Base-by-base conservation (phyloP, 169 alveolate species). In the Pseudocohnilembus persalinus region DNA sequence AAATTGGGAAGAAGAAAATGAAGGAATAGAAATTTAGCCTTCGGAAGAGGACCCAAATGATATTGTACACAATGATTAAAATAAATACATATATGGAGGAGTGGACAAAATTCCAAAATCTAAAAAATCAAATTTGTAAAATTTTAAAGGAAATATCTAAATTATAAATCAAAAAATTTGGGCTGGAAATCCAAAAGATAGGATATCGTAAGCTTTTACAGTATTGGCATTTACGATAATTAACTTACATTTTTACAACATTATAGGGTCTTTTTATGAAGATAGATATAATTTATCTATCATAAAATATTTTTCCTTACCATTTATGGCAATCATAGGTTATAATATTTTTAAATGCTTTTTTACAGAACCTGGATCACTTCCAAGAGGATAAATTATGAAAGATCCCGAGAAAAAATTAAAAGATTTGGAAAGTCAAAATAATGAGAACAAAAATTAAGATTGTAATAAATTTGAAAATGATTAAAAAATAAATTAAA, bases 341-440 rank as follows among this genome's bases (percentile, higher is more conserved):
- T 79, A 79, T 20, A 79, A 72, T 20, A 29, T 32, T 30, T 6
- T 49, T 29, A 79, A 30, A 79, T 35, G 77, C 32, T 29, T 79
- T 25, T 29, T 73, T 20, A 79, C 84, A 4, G 84, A 79, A 63
- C 84, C 84, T 29, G 84, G 84, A 28, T 68, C 20, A 0, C 15
- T 79, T n/a, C 84, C 84, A 28, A 79, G 28, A 63, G 84, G 84
- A 26, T 49, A 79, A 49, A 29, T 79, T 15, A 76, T 31, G 33
- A 16, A 33, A 34, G 82, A 77, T 77, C 82, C 82, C 6, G 28
- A 49, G 35, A 63, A 49, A 49, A 76, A 79, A 29, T 6, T 25
- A 79, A 76, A 79, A 79, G 49, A 11, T 49, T 49, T 49, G 68
- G 68, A 49, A 49, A 11, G 4, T 49, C 26, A 49, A 49, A 49